These are phyloP conservation scores for Ogataea glucozyma DNA, from an alignment of 805 yeast genomes.

Conservation along the genomic window DNA sequence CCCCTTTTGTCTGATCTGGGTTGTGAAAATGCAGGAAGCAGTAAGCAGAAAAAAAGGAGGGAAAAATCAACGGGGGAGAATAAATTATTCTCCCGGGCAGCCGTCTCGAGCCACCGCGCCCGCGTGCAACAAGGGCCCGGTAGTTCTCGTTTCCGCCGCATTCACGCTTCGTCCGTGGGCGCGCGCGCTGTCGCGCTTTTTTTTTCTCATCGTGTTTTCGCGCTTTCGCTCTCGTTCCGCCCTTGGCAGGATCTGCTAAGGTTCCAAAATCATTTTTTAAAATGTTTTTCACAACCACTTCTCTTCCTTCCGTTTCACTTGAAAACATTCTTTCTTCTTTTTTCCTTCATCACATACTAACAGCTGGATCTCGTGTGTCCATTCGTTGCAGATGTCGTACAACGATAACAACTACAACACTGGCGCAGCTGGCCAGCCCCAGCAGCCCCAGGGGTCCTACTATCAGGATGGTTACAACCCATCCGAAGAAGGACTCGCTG, in stretches of 20 bases:
- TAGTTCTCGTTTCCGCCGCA: neutral
- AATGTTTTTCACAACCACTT: no score
- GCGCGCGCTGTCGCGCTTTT: neutral
- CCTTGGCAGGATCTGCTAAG: slow-evolving; percentile 5
- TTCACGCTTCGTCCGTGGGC: neutral
- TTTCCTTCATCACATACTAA: slow-evolving; percentile 8
- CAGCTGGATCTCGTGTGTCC: neutral
- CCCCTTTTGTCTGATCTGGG: slow-evolving; percentile 8
- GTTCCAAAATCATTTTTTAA: neutral
- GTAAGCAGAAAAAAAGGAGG: slow-evolving; percentile 13
- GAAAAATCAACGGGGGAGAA: neutral
- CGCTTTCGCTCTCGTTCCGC: no score
- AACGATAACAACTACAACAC: slow-evolving; percentile 50
- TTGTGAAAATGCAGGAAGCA: slow-evolving; percentile 5
- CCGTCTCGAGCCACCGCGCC: neutral
- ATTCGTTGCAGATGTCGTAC: slow-evolving; percentile 52
- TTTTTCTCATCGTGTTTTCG: no score
- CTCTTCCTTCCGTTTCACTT: slow-evolving; percentile 15
- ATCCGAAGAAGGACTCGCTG: slow-evolving; percentile 26
- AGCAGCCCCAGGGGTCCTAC: slow-evolving; percentile 27
- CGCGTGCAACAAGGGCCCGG: neutral
- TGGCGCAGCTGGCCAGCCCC: slow-evolving; percentile 35
- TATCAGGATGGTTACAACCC: slow-evolving; percentile 31
- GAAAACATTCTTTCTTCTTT: slow-evolving; percentile 5
- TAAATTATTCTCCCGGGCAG: no score